Evolutionary conservation across 306 rosid species (phyloP), one percentile per base, ranked within the genome.

Genomic region (cucumber (Cucumis sativus)): DNA sequence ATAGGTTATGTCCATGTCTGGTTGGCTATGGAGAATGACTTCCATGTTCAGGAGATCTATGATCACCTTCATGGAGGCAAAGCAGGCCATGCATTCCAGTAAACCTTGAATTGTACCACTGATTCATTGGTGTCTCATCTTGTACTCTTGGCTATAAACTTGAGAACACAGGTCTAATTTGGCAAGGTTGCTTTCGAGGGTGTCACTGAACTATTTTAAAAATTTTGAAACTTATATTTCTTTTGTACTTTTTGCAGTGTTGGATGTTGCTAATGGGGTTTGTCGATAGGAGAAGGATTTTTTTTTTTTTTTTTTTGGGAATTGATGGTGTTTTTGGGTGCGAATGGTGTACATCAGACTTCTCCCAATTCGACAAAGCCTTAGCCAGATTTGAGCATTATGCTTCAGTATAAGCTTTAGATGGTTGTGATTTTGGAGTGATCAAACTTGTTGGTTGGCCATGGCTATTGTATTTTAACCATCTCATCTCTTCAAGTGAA

Each of bases 401-500:
- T 1, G 6, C n/a, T 14, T 35, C 23, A 10, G 0, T 4, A 62
- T 62, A 5, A 8, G 10, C n/a, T 1, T 14, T 12, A 30, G 35
- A 8, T 23, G 7, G 43, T 66, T 66, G 73, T 37, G 73, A 20
- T 39, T 66, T 56, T 23, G 45, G n/a, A 56, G 9, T 23, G 14
- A 21, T 70, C 18, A 6, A 28, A 47, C 9, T 33, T 45, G 12
- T 54, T 9, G 15, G 75, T 43, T 43, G 75, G 23, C 41, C 47
- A 14, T 20, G 28, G 16, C 56, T 47, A 41, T 25, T 45, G 76
- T 8, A 8, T 10, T 47, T 70, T 59, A 13, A 20, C 59, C 58
- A 23, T 45, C 82, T 83, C 30, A 80, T 52, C 33, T 21, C 60
- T 77, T 79, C 80, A 25, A 88, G 80, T 55, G 13, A 35, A 28